A percentile compares a stretch with the other conserved stretches of the same genome.
Conservation (phyloP, 148 eudicot genomes). For the Polygonum maritimum region DNA sequence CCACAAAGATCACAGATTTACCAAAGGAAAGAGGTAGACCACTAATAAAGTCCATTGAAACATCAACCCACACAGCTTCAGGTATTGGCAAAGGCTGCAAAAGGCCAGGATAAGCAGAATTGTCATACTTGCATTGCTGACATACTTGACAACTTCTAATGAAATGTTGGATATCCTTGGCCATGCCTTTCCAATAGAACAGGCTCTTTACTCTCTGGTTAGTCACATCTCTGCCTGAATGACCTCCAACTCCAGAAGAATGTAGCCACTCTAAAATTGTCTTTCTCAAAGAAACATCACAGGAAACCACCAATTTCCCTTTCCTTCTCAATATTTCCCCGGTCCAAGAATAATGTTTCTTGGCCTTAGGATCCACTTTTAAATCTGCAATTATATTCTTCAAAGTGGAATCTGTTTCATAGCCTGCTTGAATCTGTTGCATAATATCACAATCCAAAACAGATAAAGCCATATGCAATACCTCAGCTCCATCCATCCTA, state of each 20-base stretch:
- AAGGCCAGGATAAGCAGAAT: not conserved
- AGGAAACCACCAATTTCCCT: not conserved
- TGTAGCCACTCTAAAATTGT: not conserved
- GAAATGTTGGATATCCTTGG: not conserved
- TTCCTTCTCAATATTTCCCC: not conserved
- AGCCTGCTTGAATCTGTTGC: not conserved
- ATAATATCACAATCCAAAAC: no score
- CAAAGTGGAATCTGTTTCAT: not conserved
- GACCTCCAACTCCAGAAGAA: not conserved
- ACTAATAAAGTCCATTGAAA: slow-evolving; percentile 1
- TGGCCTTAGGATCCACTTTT: not conserved
- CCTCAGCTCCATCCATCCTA: not conserved
- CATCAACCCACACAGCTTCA: not conserved
- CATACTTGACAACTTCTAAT: not conserved
- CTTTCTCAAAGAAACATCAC: not conserved
- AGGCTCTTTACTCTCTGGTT: not conserved
- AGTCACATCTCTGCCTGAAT: not conserved
- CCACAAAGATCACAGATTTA: slow-evolving; percentile 4
- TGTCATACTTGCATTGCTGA: not conserved
- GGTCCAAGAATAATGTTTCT: no score
- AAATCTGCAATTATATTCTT: not conserved
- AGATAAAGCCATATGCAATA: no score
- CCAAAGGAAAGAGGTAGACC: not conserved
- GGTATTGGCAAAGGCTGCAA: slow-evolving; percentile 2
- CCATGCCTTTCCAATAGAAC: not conserved